Evolutionary conservation across 768 basidiomycete species (phyloP), one percentile per base, ranked within the genome.

Genomic region (Leccinum variicolor): DNA sequence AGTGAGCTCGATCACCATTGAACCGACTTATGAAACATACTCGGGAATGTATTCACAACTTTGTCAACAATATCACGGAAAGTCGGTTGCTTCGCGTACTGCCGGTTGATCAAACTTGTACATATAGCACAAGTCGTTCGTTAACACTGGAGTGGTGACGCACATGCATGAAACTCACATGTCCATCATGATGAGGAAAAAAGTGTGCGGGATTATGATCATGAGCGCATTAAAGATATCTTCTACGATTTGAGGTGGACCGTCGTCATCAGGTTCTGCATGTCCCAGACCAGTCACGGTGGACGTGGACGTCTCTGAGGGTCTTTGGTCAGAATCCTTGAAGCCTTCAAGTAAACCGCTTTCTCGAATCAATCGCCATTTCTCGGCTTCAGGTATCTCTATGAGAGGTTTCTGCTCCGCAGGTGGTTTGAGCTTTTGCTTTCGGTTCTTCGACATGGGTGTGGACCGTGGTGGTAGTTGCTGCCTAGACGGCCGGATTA

Each of bases 151-250:
- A 28, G 52, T 13, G 45, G 54, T 34, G 50, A 55, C 34, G 52
- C 43, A 33, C 31, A n/a, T 34, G 31, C 17, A 15, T 47, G 10
- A 56, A 19, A 75, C 89, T 65, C 68, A 94, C 92, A 93, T 89
- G 67, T 92, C 86, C 89, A 94, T 91, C 76, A 92, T 74, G 15
- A 92, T 65, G 39, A 92, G 76, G 51, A 92, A 74, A 66, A 86
- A 92, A 3, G 83, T 83, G 64, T 89, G 83, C 0, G 92, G 92
- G 33, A 89, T 85, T 55, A 92, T 81, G 53, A 87, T 73, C 19
- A 88, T 70, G 17, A 81, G 62, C 10, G 88, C 76, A 61, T 84
- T 80, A 70, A 92, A 85, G 39, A 92, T 77, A 74, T 92, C 90
- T 59, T 89, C 87, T 7, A 76, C 77, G 4, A 87, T 72, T 19